Evolutionary conservation across 176 grass and related monocot genomes (phyloP).

Genomic region (Avena atlantica): DNA sequence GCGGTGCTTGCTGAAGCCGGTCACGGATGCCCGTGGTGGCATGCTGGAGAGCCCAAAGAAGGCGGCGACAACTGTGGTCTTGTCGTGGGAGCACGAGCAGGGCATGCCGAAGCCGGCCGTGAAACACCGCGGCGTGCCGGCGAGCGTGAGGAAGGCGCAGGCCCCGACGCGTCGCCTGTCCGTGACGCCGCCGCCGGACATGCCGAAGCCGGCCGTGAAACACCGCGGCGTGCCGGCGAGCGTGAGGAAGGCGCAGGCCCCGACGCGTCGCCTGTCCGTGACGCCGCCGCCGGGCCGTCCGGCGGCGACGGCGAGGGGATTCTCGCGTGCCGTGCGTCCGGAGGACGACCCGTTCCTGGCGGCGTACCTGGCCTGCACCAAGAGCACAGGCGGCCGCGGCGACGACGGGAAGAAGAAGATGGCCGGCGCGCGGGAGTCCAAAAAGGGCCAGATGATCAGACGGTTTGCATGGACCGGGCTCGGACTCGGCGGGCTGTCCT

Average conservation of each 20-base stretch:
- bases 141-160: conserved; percentile 32
- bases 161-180: not conserved
- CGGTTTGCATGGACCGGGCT: conserved; percentile 39
- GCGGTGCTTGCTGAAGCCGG: not conserved
- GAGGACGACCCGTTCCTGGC: conserved; percentile 88
- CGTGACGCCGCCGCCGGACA: not conserved
- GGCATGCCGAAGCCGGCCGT: conserved; percentile 26
- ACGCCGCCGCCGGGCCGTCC: not conserved
- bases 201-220: not conserved
- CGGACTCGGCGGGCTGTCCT: conserved; percentile 45
- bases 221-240: not conserved
- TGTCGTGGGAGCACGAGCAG: conserved; percentile 68
- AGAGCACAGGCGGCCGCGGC: not conserved
- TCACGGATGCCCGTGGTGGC: not conserved
- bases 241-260: conserved; percentile 29
- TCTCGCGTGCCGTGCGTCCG: conserved; percentile 40
- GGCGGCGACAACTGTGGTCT: conserved; percentile 29
- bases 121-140: not conserved
- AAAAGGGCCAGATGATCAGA: not conserved
- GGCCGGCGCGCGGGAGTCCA: not conserved
- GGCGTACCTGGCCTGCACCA: conserved; percentile 89
- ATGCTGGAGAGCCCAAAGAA: conserved; percentile 33
- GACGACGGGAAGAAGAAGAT: not conserved
- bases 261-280: not conserved
- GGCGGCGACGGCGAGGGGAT: not conserved